A percentile compares a stretch with the other conserved stretches of the same genome.
These are phyloP conservation scores for Boletellus sp. DNA, from an alignment of 768 basidiomycete genomes.

Conservation along the genomic window DNA sequence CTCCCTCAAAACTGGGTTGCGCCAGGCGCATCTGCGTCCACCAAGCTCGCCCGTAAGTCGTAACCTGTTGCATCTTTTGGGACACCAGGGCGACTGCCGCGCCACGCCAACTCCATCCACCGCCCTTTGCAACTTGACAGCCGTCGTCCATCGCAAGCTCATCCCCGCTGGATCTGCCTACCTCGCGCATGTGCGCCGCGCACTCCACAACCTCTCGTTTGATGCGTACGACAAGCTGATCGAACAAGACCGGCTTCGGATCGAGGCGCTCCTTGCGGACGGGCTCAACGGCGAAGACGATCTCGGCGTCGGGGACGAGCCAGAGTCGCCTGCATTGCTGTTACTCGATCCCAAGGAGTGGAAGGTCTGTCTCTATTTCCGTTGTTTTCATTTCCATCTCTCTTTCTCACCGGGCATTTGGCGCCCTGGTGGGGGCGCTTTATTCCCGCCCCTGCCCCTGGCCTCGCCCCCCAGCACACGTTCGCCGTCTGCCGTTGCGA, in stretches of 20 bases:
- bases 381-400: neutral
- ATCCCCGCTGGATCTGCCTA: slow-evolving; percentile 89
- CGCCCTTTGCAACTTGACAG: slow-evolving; percentile 5
- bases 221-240: slow-evolving; percentile 74
- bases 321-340: slow-evolving; percentile 68
- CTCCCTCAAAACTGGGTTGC: slow-evolving; percentile 23
- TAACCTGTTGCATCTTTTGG: neutral
- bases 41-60: slow-evolving; percentile 27
- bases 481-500: neutral
- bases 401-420: neutral
- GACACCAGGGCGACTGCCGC: too few relatives aligned
- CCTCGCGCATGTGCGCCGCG: slow-evolving; percentile 74
- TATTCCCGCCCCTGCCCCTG: neutral
- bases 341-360: slow-evolving; percentile 94
- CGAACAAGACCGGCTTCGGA: slow-evolving; percentile 49
- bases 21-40: slow-evolving; percentile 10
- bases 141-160: slow-evolving; percentile 44
- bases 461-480: too few relatives aligned
- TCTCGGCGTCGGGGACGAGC: slow-evolving; percentile 89
- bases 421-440: neutral
- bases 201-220: slow-evolving; percentile 74
- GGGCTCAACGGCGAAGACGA: slow-evolving; percentile 66
- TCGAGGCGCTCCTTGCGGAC: slow-evolving; percentile 45
- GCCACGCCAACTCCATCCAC: too few relatives aligned
- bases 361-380: slow-evolving; percentile 60